Evolutionary conservation across 352 stramenopile species (phyloP).

Genomic region (Aphanomyces stellatus): DNA sequence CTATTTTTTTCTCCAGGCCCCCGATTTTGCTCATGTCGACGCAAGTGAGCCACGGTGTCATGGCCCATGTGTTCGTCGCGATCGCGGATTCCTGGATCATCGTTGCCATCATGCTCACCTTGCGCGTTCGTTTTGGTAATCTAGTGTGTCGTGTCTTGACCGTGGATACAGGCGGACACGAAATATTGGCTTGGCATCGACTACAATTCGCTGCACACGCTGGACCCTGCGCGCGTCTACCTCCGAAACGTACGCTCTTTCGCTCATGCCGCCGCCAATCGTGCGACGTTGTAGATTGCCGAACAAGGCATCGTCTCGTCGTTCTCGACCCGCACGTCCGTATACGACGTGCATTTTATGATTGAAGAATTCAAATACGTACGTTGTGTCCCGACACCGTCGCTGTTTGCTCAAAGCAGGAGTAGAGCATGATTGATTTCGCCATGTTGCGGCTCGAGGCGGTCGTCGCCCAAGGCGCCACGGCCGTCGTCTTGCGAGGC

Average conservation of each 20-base stretch:
- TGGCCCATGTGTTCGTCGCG: too few species aligned
- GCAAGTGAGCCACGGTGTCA: too few species aligned
- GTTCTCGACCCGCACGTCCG: conserved; percentile 78
- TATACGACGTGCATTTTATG: conserved; percentile 85
- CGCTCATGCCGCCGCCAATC: neutral
- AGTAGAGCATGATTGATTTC: conserved; percentile 78
- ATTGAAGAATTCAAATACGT: conserved; percentile 50
- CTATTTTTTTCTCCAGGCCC: too few species aligned
- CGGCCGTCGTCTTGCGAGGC: conserved; percentile 76
- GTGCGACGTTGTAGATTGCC: conserved; percentile 46
- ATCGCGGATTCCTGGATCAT: conserved; percentile 31
- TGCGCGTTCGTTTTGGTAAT: conserved; percentile 27
- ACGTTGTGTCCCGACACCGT: neutral
- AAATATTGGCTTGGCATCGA: conserved; percentile 71
- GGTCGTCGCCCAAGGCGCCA: conserved; percentile 70
- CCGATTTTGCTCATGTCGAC: too few species aligned
- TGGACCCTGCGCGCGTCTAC: conserved; percentile 14
- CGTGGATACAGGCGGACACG: conserved; percentile 39
- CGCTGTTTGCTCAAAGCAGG: neutral
- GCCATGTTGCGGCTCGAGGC: conserved; percentile 58
- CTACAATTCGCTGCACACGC: neutral
- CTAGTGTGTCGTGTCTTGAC: too few species aligned
- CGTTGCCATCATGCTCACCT: conserved; percentile 57
- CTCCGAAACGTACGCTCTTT: conserved; percentile 5
- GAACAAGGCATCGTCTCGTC: conserved; percentile 82